Conservation (phyloP, 164 flowering plant species). For the Tetrastigma voinierianum region DNA sequence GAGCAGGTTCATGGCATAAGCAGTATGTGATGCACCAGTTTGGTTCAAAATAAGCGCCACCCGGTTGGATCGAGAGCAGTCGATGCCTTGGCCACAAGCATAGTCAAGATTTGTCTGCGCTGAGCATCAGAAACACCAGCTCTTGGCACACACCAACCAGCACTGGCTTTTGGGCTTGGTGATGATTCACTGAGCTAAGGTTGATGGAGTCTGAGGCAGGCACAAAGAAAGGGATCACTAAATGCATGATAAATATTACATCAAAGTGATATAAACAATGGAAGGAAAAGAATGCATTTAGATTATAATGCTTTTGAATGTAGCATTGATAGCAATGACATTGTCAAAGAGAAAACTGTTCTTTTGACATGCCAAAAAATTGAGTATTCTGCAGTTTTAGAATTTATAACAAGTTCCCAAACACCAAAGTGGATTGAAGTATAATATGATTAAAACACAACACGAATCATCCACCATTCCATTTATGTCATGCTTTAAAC, state of each 20-base stretch:
- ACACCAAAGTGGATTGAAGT: too few relatives aligned
- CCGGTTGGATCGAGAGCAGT: constrained; percentile 74
- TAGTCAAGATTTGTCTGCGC: constrained; percentile 71
- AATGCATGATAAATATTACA: too few relatives aligned
- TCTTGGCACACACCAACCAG: constrained; percentile 77
- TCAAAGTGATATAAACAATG: neutral
- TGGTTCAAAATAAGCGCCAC: constrained; percentile 76
- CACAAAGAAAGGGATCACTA: neutral
- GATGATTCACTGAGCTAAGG: constrained; percentile 28
- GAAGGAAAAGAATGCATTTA: neutral
- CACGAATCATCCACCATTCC: too few relatives aligned
- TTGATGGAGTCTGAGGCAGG: constrained; percentile 8
- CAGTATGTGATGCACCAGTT: constrained; percentile 69
- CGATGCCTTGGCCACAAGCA: constrained; percentile 66
- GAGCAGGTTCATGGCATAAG: constrained; percentile 83
- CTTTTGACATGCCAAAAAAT: too few relatives aligned
- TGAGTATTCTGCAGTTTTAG: too few relatives aligned
- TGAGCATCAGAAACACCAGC: constrained; percentile 53
- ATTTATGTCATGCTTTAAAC: too few relatives aligned
- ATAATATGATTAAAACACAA: too few relatives aligned
- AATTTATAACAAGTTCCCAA: too few relatives aligned
- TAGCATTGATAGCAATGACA: too few relatives aligned
- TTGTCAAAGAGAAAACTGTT: too few relatives aligned
- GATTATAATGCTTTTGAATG: too few relatives aligned
- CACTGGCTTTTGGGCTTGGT: constrained; percentile 21